A percentile compares a stretch with the other conserved stretches of the same genome.
These are phyloP conservation scores for Vitis hybrid DNA, from an alignment of 177 flowering plant species.

Conservation along the genomic window DNA sequence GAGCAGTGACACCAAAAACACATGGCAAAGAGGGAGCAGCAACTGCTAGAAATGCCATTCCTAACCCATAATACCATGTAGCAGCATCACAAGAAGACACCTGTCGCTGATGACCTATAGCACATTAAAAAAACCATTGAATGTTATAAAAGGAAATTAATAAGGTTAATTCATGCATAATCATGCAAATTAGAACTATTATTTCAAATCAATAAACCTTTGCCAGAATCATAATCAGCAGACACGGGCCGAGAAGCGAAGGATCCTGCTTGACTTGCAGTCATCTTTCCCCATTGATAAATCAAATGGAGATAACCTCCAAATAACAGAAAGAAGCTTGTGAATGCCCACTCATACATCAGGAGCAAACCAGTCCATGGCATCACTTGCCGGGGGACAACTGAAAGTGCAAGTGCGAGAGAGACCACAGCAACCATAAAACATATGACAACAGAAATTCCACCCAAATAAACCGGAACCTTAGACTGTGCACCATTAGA, in stretches of 20 bases:
- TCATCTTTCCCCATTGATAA: conserved; percentile 65
- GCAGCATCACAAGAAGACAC: conserved; percentile 53
- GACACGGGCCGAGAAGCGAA: conserved; percentile 43
- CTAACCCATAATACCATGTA: conserved; percentile 66
- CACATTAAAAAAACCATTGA: conserved; percentile 15
- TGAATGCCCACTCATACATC: conserved; percentile 90
- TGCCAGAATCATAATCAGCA: conserved; percentile 61
- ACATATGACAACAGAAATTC: conserved; percentile 60
- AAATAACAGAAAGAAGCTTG: conserved; percentile 60
- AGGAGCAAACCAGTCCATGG: conserved; percentile 97
- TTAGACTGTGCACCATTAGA: conserved; percentile 46
- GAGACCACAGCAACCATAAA: conserved; percentile 60
- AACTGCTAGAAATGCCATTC: conserved; percentile 82
- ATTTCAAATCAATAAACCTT: conserved; percentile 51
- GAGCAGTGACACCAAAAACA: conserved; percentile 78
- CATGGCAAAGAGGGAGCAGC: conserved; percentile 71
- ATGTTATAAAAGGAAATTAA: not conserved
- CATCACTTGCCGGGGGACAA: conserved; percentile 91
- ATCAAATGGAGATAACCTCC: conserved; percentile 71
- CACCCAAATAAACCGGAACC: conserved; percentile 77
- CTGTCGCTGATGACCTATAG: conserved; percentile 75
- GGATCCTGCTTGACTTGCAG: conserved; percentile 47
- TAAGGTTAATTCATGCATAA: not conserved
- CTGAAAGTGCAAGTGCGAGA: conserved; percentile 53
- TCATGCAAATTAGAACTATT: not conserved